Base-by-base conservation (phyloP, 257 asterid genomes). In the Salvia miltiorrhiza region DNA sequence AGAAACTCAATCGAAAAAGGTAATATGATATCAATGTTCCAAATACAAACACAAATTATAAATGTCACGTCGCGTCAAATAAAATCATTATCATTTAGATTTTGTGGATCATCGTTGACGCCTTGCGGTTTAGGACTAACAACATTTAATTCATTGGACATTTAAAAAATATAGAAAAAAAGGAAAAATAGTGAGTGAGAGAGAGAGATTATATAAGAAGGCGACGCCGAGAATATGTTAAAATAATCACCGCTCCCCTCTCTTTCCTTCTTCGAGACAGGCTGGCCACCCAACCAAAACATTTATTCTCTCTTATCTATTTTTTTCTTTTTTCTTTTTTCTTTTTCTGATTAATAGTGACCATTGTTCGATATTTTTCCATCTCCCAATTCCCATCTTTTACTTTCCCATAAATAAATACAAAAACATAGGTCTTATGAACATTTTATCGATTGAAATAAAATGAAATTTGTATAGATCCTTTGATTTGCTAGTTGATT, bases 231-330 rank as follows among this genome's bases (percentile, higher is more conserved):
- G 45, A 65, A 64, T 8, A 65, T 57, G 68, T 9, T 77, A 44
- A 53, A 55, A 1, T 63, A 78, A 73, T 64, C 79, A 73, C 79
- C 76, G 78, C 73, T 54, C 10, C 19, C 5, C 21, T 44, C 43
- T 19, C 35, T 52, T 44, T 44, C 50, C 63, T 6, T 4, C 6
- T 57, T 39, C 17, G 68, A 17, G 49, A 63, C 78, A 73, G 75
- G 39, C 75, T 67, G 75, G 24, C 52, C 41, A 35, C 9, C 70
- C 77, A 67, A 50, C 63, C 69, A 53, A 43, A 69, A 75, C 53
- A 61, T 60, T 71, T 24, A 40, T 28, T 33, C 16, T 52, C 17
- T 60, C 57, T 23, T 9, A 10, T 28, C 41, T 54, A 40, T 16
- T 5, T 7, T 14, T 49, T 2, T 20, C 28, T 12, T 41, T 32